A percentile compares a stretch with the other conserved stretches of the same genome.
Conservation (phyloP, 2,329 filamentous ascomycete species). For the Atkinsonella texensis region DNA sequence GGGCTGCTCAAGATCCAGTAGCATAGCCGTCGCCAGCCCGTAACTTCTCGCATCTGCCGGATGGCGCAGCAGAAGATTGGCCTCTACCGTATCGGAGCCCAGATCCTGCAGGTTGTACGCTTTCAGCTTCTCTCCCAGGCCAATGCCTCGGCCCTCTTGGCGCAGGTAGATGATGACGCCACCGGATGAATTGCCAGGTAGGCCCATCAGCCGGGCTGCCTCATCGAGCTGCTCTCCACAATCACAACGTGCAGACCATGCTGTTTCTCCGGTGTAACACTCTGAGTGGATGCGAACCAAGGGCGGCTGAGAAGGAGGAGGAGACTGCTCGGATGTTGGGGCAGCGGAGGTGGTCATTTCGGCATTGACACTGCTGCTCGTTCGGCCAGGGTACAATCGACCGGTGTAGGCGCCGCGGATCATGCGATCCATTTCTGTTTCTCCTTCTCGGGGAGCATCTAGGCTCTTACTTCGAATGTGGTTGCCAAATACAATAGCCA, state of each 20-base stretch:
- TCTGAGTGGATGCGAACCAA: slow-evolving; percentile 94
- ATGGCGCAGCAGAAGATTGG: slow-evolving; percentile 80
- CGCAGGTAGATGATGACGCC: slow-evolving; percentile 93
- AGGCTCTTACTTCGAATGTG: slow-evolving; percentile 64
- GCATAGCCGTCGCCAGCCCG: slow-evolving; percentile 89
- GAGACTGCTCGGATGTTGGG: background rate
- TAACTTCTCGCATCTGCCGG: slow-evolving; percentile 93
- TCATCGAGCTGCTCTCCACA: slow-evolving; percentile 97
- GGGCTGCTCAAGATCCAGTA: slow-evolving; percentile 68
- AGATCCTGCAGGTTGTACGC: slow-evolving; percentile 96
- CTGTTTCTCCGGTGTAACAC: slow-evolving; percentile 97
- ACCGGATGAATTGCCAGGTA: slow-evolving; percentile 50
- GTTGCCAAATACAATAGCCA: slow-evolving; percentile 92
- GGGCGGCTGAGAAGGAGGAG: slow-evolving; percentile 29
- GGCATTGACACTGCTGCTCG: slow-evolving; percentile 47
- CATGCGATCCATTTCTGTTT: slow-evolving; percentile 85
- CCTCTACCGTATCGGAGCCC: slow-evolving; percentile 94
- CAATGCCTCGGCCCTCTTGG: slow-evolving; percentile 92
- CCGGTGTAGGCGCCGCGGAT: slow-evolving; percentile 89
- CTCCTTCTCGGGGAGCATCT: slow-evolving; percentile 59
- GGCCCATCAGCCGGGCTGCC: slow-evolving; percentile 82
- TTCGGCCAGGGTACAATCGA: slow-evolving; percentile 72
- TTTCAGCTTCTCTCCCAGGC: slow-evolving; percentile 89
- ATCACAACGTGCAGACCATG: slow-evolving; percentile 95
- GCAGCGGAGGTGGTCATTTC: slow-evolving; percentile 4